Evolutionary conservation across 2,329 filamentous ascomycete species (phyloP), one percentile per base, ranked within the genome.

Genomic region (Apiospora sp.): DNA sequence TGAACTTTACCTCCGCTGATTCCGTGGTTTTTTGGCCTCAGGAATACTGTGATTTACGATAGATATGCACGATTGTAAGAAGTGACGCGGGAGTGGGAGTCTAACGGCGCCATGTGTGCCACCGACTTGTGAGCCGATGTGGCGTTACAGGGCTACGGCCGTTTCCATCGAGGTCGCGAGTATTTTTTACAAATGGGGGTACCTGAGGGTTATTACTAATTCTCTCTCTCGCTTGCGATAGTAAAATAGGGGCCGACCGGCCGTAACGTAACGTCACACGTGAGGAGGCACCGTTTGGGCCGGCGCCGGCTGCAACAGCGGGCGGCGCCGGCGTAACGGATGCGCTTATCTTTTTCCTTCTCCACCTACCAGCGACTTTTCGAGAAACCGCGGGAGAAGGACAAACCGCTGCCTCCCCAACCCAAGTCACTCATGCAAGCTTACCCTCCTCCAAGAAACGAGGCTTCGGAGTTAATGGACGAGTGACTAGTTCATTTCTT

Each of bases 251-350:
- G 58, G 34, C 58, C 24, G 22, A 7, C 34, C 58, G 58, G 58
- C 58, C 58, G 58, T 64, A 41, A 41, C 34, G 30, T 61, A 61
- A 61, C 27, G 54, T 58, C 1, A 12, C 30, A 61, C 27, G 30
- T 13, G 2, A 4, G 13, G 24, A 10, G 8, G 34, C 8, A 30
- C 27, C 54, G 54, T 8, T 27, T 34, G 54, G 54, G 54, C 54
- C 58, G 58, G 34, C 58, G 34, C 34, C 16, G 34, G 4, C 10
- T 10, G 13, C 58, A n/a, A 22, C 58, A 34, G 30, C 8, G 8
- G 37, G 37, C 37, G 34, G n/a, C 58, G 34, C 22, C 58, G 58
- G 58, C 58, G 37, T 64, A 64, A 41, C 58, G 30, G 58, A 64
- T 41, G 58, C 34, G 58, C 58, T 64, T 64, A 41, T 12, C 19